Conservation (phyloP, 192 early-diverging fungal genomes). For the Oehlia diaphana region DNA sequence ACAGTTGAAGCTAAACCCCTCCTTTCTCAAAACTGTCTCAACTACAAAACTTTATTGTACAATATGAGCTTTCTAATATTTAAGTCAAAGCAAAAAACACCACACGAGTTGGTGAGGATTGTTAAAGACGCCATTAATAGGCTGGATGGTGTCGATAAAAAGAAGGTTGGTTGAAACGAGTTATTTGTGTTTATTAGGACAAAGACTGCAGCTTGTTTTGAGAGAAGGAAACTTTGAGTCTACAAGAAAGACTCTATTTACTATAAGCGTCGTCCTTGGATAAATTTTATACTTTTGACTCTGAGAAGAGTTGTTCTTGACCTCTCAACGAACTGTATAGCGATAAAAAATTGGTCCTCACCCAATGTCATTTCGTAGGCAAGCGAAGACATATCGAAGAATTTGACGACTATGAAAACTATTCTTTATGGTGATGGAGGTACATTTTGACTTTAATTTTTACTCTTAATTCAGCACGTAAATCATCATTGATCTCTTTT, state of each 20-base stretch:
- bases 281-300: background rate
- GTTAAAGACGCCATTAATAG: conserved; percentile 83
- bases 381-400: conserved; percentile 97
- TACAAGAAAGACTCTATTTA: background rate
- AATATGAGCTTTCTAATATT: conserved; percentile 73
- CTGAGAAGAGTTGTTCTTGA: conserved; percentile 29
- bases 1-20: background rate
- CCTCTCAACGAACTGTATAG: conserved; percentile 27
- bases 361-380: conserved; percentile 58
- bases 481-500: background rate
- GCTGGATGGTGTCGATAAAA: conserved; percentile 69
- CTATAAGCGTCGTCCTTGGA: background rate
- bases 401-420: conserved; percentile 87
- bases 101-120: conserved; percentile 85
- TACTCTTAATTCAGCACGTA: background rate
- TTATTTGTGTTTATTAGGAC: background rate
- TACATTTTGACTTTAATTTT: background rate
- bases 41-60: background rate
- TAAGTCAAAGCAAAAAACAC: conserved; percentile 81
- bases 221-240: background rate
- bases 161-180: conserved; percentile 53
- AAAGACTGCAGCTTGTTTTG: background rate
- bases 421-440: conserved; percentile 96
- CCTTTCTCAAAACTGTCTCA: conserved; percentile 5
- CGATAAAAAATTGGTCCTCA: conserved; percentile 16